Conservation (phyloP, 805 yeast genomes). For the Saccharomycopsis fermentans region DNA sequence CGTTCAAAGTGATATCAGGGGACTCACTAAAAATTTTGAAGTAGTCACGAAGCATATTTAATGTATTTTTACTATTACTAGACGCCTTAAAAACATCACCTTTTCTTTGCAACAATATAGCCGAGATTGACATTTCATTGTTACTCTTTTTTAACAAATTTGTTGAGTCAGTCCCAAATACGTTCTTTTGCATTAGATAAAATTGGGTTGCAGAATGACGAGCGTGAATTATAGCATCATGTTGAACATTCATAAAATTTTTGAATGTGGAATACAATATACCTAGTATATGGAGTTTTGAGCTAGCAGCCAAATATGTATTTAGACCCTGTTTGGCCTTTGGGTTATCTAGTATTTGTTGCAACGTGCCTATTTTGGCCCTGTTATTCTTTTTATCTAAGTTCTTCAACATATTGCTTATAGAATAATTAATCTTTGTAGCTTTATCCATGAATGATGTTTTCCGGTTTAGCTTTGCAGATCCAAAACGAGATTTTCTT, state of each 20-base stretch:
- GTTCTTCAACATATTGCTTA: background rate
- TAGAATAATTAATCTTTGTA: background rate
- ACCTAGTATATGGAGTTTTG: background rate
- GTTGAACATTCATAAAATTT: background rate
- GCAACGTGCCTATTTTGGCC: background rate
- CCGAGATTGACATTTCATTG: background rate
- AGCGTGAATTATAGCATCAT: background rate
- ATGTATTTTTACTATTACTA: background rate
- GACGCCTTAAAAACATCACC: background rate
- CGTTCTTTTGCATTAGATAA: background rate
- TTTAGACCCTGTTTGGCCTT: background rate
- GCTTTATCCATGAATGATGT: background rate
- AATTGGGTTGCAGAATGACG: background rate
- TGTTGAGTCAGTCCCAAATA: background rate
- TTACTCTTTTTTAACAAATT: background rate
- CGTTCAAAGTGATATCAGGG: constrained; percentile 4
- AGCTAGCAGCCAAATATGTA: background rate
- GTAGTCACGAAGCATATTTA: constrained; percentile 5
- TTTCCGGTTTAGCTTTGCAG: background rate
- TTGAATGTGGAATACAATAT: background rate
- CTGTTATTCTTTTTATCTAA: background rate
- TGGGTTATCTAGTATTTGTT: background rate
- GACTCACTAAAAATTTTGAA: constrained; percentile 1
- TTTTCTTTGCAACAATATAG: background rate
- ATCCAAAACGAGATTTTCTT: background rate